These are phyloP conservation scores for Nakaseomyces glabratus DNA, from an alignment of 1,139 yeast species.

Conservation along the genomic window DNA sequence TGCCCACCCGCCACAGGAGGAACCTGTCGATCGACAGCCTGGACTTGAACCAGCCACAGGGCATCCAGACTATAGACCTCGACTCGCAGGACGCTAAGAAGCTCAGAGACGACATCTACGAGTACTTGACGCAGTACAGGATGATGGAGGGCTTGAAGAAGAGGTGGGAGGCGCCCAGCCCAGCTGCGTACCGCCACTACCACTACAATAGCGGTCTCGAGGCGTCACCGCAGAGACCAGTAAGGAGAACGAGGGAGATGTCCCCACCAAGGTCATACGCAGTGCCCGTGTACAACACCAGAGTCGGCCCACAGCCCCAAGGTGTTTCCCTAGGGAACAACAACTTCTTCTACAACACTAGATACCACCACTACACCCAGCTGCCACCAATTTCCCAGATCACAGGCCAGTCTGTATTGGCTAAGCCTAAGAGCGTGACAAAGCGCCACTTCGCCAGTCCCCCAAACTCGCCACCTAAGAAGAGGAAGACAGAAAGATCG, in stretches of 20 bases:
- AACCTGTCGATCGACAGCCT: conserved; percentile 7
- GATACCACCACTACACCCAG: conserved; percentile 4
- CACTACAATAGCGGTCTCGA: not conserved
- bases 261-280: not conserved
- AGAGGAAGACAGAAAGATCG: conserved; percentile 10
- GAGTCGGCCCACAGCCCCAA: no score
- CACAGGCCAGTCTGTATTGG: not conserved
- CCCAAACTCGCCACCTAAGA: conserved; percentile 6
- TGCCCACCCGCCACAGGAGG: not conserved
- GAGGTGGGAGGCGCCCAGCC: conserved; percentile 4
- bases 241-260: not conserved
- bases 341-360: conserved; percentile 2
- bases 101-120: conserved; percentile 11
- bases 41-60: conserved; percentile 6
- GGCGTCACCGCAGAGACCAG: not conserved
- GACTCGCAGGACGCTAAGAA: conserved; percentile 6
- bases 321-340: no score
- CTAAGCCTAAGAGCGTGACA: conserved; percentile 1
- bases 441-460: conserved; percentile 2
- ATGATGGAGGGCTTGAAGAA: conserved; percentile 8
- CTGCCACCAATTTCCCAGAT: not conserved
- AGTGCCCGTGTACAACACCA: not conserved
- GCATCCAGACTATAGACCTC: conserved; percentile 1
- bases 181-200: no score
- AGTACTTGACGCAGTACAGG: conserved; percentile 13